phyloP scores from a whole-genome alignment of 495 filamentous ascomycete species.

The Neurospora sp. region DNA sequence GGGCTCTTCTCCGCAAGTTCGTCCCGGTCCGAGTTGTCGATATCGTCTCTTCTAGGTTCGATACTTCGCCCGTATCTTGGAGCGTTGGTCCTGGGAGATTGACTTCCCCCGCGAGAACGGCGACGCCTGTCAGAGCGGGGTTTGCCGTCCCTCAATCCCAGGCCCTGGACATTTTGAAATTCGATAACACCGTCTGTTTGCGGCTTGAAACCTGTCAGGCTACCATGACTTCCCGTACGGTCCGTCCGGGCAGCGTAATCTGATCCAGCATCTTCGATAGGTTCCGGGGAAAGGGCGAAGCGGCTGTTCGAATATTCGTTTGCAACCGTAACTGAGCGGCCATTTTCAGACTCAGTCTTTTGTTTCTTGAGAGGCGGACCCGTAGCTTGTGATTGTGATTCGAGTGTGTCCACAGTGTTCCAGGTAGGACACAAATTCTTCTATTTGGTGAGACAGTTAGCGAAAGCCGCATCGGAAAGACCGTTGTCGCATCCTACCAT shows the following conservation, averaged over 20 bases:
- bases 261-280: slow-evolving; percentile 13
- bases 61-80: background rate
- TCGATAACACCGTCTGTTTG: slow-evolving; percentile 8
- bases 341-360: slow-evolving; percentile 4
- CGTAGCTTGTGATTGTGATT: background rate
- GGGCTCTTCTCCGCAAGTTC: slow-evolving; percentile 1
- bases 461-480: background rate
- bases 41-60: slow-evolving; percentile 5
- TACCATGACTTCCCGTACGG: slow-evolving; percentile 8
- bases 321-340: background rate
- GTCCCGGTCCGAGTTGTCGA: slow-evolving; percentile 4
- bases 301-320: slow-evolving; percentile 1
- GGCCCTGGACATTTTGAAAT: slow-evolving; percentile 11
- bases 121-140: slow-evolving; percentile 4
- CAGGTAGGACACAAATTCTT: too few species aligned
- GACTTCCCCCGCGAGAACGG: background rate
- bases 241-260: background rate
- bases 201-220: slow-evolving; percentile 11
- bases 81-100: background rate
- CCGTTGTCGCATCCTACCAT: background rate
- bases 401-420: slow-evolving; percentile 7
- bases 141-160: background rate
- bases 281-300: background rate
- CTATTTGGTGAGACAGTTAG: background rate
- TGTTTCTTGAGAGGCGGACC: slow-evolving; percentile 19